Conservation (phyloP, 169 alveolate genomes). For the Eimeria acervulina region DNA sequence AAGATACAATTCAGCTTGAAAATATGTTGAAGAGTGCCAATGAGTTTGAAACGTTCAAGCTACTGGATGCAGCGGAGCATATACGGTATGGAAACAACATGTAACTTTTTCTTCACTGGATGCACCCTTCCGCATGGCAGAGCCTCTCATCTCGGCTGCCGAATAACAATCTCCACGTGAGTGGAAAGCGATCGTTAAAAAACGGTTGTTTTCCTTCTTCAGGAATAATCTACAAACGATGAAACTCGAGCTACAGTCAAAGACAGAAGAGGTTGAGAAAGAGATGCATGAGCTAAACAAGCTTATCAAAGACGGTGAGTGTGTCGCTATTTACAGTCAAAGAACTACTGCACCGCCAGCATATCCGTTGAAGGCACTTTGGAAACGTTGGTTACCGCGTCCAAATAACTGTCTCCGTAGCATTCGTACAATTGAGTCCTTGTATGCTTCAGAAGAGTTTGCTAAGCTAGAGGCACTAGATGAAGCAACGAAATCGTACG, state of each 20-base stretch:
- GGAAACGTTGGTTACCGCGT: not conserved
- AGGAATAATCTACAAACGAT: constrained; percentile 71
- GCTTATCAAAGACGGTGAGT: constrained; percentile 61
- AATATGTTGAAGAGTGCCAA: constrained; percentile 59
- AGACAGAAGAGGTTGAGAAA: constrained; percentile 70
- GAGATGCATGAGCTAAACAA: constrained; percentile 75
- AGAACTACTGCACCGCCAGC: not conserved
- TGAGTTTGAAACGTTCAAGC: constrained; percentile 78
- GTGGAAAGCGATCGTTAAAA: not conserved
- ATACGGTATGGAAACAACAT: constrained; percentile 26
- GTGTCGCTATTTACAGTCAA: not conserved
- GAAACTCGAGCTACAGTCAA: constrained; percentile 69
- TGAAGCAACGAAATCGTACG: constrained; percentile 34
- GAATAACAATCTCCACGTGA: not conserved
- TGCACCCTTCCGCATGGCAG: not conserved
- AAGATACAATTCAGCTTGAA: constrained; percentile 83
- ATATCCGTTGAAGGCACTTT: not conserved
- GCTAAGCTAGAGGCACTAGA: constrained; percentile 26
- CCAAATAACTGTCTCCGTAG: not conserved
- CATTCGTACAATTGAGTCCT: not conserved
- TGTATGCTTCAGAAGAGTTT: constrained; percentile 37
- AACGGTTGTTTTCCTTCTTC: not conserved
- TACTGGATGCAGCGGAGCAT: constrained; percentile 82
- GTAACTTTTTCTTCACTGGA: not conserved
- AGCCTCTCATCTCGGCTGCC: not conserved